Conservation (phyloP, 805 yeast genomes). For the Sugiyamaella marilandica region DNA sequence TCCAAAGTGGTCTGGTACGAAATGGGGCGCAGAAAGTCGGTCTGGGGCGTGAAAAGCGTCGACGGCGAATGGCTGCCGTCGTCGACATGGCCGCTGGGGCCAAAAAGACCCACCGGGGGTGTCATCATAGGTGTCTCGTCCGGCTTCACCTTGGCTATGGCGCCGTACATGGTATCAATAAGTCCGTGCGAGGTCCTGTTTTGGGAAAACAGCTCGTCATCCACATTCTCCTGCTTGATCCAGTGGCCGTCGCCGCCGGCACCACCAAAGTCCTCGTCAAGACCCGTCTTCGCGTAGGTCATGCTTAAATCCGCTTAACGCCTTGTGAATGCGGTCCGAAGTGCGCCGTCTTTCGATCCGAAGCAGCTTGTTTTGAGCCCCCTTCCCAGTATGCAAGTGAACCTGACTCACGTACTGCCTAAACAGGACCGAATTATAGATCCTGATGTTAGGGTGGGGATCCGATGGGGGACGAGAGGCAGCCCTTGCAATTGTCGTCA, state of each 20-base stretch:
- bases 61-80: not conserved
- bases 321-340: not conserved
- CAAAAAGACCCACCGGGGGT: slow-evolving; percentile 1
- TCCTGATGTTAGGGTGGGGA: not conserved
- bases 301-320: not conserved
- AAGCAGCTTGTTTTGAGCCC: no score
- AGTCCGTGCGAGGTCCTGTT: not conserved
- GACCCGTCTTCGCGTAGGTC: not conserved
- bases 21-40: not conserved
- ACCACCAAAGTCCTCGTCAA: not conserved
- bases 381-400: not conserved
- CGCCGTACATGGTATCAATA: not conserved
- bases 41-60: not conserved
- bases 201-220: not conserved
- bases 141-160: not conserved
- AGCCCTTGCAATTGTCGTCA: no score
- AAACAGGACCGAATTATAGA: not conserved
- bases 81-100: slow-evolving; percentile 1
- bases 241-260: not conserved
- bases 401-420: not conserved
- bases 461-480: no score
- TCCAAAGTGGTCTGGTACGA: slow-evolving; percentile 1
- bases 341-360: not conserved
- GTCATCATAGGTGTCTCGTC: slow-evolving; percentile 12
- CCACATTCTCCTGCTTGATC: not conserved